phyloP scores from a whole-genome alignment of 345 rosid species.

The Draba incana region DNA sequence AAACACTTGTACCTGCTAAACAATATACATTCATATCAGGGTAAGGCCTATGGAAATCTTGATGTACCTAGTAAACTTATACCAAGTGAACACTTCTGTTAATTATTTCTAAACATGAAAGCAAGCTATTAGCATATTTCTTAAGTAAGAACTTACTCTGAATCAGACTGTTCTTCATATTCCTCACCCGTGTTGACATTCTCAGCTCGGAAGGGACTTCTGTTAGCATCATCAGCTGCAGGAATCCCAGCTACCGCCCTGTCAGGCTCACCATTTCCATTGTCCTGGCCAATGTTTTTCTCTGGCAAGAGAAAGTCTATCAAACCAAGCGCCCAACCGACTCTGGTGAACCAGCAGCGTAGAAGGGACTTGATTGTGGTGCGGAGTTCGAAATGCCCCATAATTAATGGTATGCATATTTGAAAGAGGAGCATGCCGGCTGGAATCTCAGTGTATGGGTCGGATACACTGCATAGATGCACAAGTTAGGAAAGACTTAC shows the following conservation, averaged over 20 bases:
- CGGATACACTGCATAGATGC: slow-evolving; percentile 74
- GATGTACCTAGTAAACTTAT: slow-evolving; percentile 7
- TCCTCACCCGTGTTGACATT: slow-evolving; percentile 54
- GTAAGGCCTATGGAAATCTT: slow-evolving; percentile 3
- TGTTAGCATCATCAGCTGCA: slow-evolving; percentile 53
- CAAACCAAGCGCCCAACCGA: slow-evolving; percentile 92
- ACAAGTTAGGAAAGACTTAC: slow-evolving; percentile 8
- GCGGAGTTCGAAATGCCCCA: slow-evolving; percentile 89
- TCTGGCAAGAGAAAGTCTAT: slow-evolving; percentile 83
- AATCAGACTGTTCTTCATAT: slow-evolving; percentile 69
- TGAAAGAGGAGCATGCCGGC: slow-evolving; percentile 97
- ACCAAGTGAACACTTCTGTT: neutral
- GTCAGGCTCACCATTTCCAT: slow-evolving; percentile 73
- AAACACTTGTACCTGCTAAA: slow-evolving; percentile 83
- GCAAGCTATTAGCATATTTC: neutral
- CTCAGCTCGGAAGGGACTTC: slow-evolving; percentile 48
- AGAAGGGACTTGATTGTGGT: slow-evolving; percentile 87
- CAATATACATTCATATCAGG: slow-evolving; percentile 23
- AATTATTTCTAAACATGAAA: slow-evolving; percentile 3
- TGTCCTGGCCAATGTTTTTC: slow-evolving; percentile 75
- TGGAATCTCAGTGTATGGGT: slow-evolving; percentile 97
- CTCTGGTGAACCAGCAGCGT: slow-evolving; percentile 88
- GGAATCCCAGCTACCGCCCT: slow-evolving; percentile 63
- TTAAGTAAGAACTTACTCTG: slow-evolving; percentile 67
- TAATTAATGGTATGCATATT: slow-evolving; percentile 96